Base-by-base conservation (phyloP, 2,329 filamentous ascomycete genomes). In the Whalleya microplaca region DNA sequence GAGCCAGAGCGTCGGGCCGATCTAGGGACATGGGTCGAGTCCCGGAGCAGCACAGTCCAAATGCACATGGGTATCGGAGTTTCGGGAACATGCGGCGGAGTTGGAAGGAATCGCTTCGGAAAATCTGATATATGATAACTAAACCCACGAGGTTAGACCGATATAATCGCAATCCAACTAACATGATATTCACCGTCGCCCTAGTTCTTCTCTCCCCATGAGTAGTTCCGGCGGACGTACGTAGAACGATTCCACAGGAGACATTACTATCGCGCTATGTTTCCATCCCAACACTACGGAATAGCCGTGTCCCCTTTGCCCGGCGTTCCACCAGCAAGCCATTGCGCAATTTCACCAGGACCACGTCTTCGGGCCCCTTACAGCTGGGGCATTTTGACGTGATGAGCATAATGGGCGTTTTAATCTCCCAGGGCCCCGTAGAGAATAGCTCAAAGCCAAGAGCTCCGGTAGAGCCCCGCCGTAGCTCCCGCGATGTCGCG, bases 1-100 rank as follows among this genome's bases (percentile, higher is more conserved):
- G 44, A 48, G 41, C 56, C 53, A 55, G 27, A 47, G 43, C 44
- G 49, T 51, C 54, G 52, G 54, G 41, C 49, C 52, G 59, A 48
- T 48, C 59, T 51, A 57, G 42, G 21, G 40, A 48, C 44, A 55
- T 41, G 52, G 50, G 47, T 51, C 16, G 42, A 3, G 14, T 37
- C 32, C 10, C 32, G 14, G 14, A 12, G 32, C 32, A 16, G 32
- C 14, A 3, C 32, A 37, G 7, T 12, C 32, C 32, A 37, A 37
- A 37, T 8, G 32, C 32, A 12, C 14, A 37, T 14, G 10, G 32
- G 3, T 37, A 6, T 37, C 32, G 32, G 32, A 37, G 32, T 37
- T 37, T 37, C 32, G 32, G 32, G 32, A 16, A 37, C 3, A 12
- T 12, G 14, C 10, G 10, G 10, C 5, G 32, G 32, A 14, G 32